phyloP scores from a whole-genome alignment of 768 basidiomycete genomes.

The Mycena filopes region DNA sequence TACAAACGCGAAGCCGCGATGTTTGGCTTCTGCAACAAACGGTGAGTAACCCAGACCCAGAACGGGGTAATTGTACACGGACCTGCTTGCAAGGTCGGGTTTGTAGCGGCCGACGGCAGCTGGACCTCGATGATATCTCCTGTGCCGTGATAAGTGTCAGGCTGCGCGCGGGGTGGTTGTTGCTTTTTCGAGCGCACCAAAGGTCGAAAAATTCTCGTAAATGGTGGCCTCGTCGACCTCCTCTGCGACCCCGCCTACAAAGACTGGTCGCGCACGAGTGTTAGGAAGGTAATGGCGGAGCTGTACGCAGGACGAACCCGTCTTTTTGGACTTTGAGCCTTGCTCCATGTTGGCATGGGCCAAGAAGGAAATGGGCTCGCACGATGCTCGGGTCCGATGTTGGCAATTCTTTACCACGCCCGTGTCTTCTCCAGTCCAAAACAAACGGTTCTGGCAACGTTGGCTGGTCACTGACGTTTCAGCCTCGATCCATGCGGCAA shows the following conservation, averaged over 20 bases:
- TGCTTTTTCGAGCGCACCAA: slow-evolving; percentile 65
- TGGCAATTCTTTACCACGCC: not conserved
- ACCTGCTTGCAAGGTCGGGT: slow-evolving; percentile 73
- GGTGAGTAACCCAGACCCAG: slow-evolving; percentile 16
- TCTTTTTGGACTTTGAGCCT: slow-evolving; percentile 86
- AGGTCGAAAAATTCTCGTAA: slow-evolving; percentile 85
- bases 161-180: slow-evolving; percentile 4
- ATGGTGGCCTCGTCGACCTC: slow-evolving; percentile 84
- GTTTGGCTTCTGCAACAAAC: slow-evolving; percentile 68
- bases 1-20: slow-evolving; percentile 94
- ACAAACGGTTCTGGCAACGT: not conserved
- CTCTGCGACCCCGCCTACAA: slow-evolving; percentile 84
- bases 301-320: slow-evolving; percentile 38
- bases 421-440: not conserved
- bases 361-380: slow-evolving; percentile 9
- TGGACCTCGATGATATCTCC: slow-evolving; percentile 95
- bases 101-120: slow-evolving; percentile 82
- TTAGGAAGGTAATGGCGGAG: too few species aligned
- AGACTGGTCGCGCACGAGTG: slow-evolving; percentile 53
- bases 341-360: slow-evolving; percentile 69
- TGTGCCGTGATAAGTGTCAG: slow-evolving; percentile 44
- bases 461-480: slow-evolving; percentile 4
- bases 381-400: slow-evolving; percentile 4
- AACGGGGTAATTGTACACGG: slow-evolving; percentile 34
- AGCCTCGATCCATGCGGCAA: slow-evolving; percentile 10